Conservation (phyloP, 805 yeast genomes). For the Wickerhamomyces hampshirensis region DNA sequence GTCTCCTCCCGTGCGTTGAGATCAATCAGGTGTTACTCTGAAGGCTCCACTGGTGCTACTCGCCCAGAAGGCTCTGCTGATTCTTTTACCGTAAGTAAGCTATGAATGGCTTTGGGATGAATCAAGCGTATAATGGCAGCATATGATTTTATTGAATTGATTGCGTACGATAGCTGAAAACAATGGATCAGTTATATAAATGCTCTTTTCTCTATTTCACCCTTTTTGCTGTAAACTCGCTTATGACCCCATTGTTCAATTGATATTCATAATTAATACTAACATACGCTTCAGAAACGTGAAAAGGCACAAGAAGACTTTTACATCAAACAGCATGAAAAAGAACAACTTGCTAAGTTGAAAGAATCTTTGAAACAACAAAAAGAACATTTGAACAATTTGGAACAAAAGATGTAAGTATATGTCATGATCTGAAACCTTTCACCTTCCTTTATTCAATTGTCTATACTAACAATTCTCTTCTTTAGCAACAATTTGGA, state of each 20-base stretch:
- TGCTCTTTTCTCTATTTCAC: background rate
- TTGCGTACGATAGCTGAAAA: too few relatives aligned
- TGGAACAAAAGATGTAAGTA: conserved; percentile 49
- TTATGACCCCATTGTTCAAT: too few relatives aligned
- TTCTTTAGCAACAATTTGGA: too few relatives aligned
- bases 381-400: conserved; percentile 51
- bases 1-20: conserved; percentile 23
- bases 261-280: too few relatives aligned
- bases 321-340: conserved; percentile 85
- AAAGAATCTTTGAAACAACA: conserved; percentile 75
- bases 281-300: conserved; percentile 52
- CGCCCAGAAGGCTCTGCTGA: conserved; percentile 52
- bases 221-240: background rate
- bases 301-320: conserved; percentile 89
- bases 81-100: conserved; percentile 55
- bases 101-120: too few relatives aligned
- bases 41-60: conserved; percentile 58
- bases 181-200: too few relatives aligned
- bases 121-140: too few relatives aligned
- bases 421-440: too few relatives aligned
- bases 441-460: too few relatives aligned
- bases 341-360: conserved; percentile 75
- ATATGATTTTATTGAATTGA: too few relatives aligned
- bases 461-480: too few relatives aligned
- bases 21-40: conserved; percentile 35